A percentile compares a stretch with the other conserved stretches of the same genome.
These are phyloP conservation scores for Salix viminalis DNA, from an alignment of 345 rosid genomes.

Conservation along the genomic window DNA sequence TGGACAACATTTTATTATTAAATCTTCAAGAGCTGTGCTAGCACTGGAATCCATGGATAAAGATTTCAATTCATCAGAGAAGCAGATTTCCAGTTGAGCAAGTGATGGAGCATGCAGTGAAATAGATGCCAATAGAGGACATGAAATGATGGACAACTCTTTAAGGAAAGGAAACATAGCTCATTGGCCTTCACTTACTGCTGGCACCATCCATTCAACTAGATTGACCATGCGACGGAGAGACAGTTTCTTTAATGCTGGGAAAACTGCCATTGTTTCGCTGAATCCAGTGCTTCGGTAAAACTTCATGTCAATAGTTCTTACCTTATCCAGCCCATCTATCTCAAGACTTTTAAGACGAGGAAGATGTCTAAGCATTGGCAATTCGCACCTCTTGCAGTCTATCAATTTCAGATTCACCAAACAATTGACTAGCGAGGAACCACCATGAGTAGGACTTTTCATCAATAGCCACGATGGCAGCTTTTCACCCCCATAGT, in stretches of 20 bases:
- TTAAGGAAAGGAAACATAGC: conserved; percentile 14
- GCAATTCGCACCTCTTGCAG: conserved; percentile 15
- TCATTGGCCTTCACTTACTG: not conserved
- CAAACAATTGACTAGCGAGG: not conserved
- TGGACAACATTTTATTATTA: not conserved
- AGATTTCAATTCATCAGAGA: not conserved
- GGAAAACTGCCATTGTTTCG: not conserved
- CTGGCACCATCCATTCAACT: conserved; percentile 4
- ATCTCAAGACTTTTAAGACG: conserved; percentile 1
- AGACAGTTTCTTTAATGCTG: conserved; percentile 11
- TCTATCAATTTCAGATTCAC: not conserved
- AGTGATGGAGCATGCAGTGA: not conserved
- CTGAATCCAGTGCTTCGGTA: not conserved
- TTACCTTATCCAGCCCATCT: not conserved
- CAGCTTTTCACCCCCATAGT: too few relatives aligned
- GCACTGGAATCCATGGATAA: not conserved
- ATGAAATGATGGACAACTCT: not conserved
- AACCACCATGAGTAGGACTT: not conserved
- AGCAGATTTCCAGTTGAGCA: not conserved
- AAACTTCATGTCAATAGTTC: too few relatives aligned
- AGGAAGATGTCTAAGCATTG: conserved; percentile 21
- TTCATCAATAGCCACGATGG: too few relatives aligned
- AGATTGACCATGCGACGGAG: not conserved
- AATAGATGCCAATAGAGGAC: not conserved
- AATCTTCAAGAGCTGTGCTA: not conserved